A percentile compares a stretch with the other conserved stretches of the same genome.
Conservation (phyloP, 352 stramenopile genomes). For the Phytophthora quininea region DNA sequence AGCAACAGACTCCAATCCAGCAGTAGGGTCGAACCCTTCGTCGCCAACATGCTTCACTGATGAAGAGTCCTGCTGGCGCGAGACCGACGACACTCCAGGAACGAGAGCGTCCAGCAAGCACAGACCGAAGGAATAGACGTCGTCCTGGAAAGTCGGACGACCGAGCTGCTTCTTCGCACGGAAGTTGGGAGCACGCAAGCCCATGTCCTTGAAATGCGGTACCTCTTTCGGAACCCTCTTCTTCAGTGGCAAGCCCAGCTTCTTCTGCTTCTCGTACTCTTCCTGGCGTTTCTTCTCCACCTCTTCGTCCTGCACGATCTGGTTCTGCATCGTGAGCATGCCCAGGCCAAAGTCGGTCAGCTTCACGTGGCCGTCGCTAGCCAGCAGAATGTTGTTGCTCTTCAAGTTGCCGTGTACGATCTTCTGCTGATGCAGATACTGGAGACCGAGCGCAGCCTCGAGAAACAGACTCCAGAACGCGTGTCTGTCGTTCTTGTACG, state of each 20-base stretch:
- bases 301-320: constrained; percentile 8
- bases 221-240: neutral
- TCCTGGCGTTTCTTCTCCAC: neutral
- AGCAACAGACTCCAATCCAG: neutral
- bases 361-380: constrained; percentile 13
- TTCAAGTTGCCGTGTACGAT: constrained; percentile 31
- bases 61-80: neutral
- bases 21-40: constrained; percentile 4
- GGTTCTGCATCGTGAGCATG: constrained; percentile 19
- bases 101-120: constrained; percentile 27
- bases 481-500: neutral
- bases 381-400: constrained; percentile 25
- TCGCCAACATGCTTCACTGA: constrained; percentile 8
- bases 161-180: constrained; percentile 2
- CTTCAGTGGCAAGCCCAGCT: neutral
- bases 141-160: constrained; percentile 16
- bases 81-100: neutral
- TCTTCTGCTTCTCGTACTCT: neutral
- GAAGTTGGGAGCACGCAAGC: constrained; percentile 24
- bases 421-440: constrained; percentile 47
- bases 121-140: constrained; percentile 29
- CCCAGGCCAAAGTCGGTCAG: constrained; percentile 24
- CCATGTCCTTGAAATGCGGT: constrained; percentile 12
- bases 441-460: constrained; percentile 34
- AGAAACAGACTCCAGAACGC: constrained; percentile 13